phyloP scores from a whole-genome alignment of 1,139 yeast genomes.

The Zygoascus sp. region DNA sequence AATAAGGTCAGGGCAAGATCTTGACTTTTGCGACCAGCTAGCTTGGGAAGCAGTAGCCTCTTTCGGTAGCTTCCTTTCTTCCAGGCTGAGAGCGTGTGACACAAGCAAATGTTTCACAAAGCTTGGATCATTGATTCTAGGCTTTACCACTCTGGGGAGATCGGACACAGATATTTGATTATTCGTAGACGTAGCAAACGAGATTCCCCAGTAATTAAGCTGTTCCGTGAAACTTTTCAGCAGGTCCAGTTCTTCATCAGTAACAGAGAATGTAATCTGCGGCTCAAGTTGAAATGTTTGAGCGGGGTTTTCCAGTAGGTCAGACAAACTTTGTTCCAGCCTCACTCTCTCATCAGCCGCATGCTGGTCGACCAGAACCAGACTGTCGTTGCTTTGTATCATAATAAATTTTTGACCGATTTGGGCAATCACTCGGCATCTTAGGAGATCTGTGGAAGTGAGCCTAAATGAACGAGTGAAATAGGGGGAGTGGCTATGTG shows the following conservation, averaged over 20 bases:
- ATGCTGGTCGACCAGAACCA: constrained; percentile 64
- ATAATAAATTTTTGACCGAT: constrained; percentile 58
- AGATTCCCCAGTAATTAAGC: constrained; percentile 26
- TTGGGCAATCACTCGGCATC: constrained; percentile 39
- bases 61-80: constrained; percentile 11
- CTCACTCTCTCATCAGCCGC: constrained; percentile 70
- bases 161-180: constrained; percentile 17
- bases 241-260: constrained; percentile 32
- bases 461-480: constrained; percentile 10
- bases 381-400: constrained; percentile 26
- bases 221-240: constrained; percentile 12
- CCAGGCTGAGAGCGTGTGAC: constrained; percentile 17
- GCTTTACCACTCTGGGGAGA: constrained; percentile 20
- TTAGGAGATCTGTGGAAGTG: constrained; percentile 9
- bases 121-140: constrained; percentile 11
- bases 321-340: constrained; percentile 41
- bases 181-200: constrained; percentile 2
- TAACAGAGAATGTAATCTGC: constrained; percentile 28
- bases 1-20: constrained; percentile 34
- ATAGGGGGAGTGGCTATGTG: not conserved
- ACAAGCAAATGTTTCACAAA: constrained; percentile 18
- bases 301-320: constrained; percentile 22
- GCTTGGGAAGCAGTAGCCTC: constrained; percentile 9
- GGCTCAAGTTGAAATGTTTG: constrained; percentile 13
- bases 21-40: constrained; percentile 5